Evolutionary conservation across 2,329 filamentous ascomycete genomes (phyloP), one percentile per base, ranked within the genome.

Genomic region (Beauveria caledonica): DNA sequence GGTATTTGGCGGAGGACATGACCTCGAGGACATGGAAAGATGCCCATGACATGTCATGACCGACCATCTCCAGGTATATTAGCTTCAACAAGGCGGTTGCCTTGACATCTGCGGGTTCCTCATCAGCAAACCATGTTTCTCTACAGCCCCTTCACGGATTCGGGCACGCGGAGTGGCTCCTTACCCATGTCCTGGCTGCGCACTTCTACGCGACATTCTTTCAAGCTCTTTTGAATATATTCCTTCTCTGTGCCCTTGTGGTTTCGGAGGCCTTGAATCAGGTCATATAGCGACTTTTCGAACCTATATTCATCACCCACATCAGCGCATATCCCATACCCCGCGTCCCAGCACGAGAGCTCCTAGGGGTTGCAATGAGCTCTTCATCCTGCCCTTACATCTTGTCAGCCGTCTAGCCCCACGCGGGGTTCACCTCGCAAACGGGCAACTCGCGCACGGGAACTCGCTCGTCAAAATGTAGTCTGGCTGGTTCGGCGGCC

Each of bases 41-140:
- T 4, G 94, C 94, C 94, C 94, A 99, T 3, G 93, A 97, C 94
- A 99, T 99, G 75, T 97, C 94, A 72, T 97, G 90, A 15, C 94
- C 94, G 67, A 97, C 92, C 94, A 99, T 99, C 73, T 99, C 94
- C 66, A 99, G 85, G 73, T 99, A 99, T 58, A 97, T 88, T 68
- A 99, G 83, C 79, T 99, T 99, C 70, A 99, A 80, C 58, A 99
- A 82, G 50, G 94, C 94, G 39, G 92, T 97, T 21, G 94, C 92
- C 80, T 99, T 99, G 75, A 96, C 83, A 77, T 97, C 92, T 90
- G 62, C 57, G 52, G 9, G n/a, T 8, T 19, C 8, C 8, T 29
- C 45, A 45, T 59, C 19, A 59, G 42, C 3, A 39, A 9, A 5
- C 10, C 1, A 8, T 29, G 19, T 23, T 4, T n/a, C 11, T 49